Conservation (phyloP, 1,139 yeast genomes). For the Suhomyces panamericanus region DNA sequence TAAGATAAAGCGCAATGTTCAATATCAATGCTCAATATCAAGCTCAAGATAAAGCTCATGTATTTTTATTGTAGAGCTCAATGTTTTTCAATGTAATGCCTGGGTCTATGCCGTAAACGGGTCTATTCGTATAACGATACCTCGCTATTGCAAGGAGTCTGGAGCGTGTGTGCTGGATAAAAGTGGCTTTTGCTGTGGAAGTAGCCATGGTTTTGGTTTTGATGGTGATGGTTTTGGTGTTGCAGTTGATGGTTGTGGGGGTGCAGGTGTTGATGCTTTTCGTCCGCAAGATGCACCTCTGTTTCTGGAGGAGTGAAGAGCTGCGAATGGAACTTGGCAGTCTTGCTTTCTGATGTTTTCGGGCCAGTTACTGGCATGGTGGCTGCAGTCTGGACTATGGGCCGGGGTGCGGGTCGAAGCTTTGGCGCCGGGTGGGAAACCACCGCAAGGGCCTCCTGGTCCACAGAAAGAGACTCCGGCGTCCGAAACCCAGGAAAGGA, state of each 20-base stretch:
- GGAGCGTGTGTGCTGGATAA: slow-evolving; percentile 2
- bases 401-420: background rate
- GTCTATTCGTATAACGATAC: background rate
- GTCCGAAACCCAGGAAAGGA: slow-evolving; percentile 1
- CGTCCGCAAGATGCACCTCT: slow-evolving; percentile 2
- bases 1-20: too few relatives aligned
- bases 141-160: slow-evolving; percentile 10
- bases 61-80: too few relatives aligned
- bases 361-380: background rate
- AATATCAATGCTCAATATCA: too few relatives aligned
- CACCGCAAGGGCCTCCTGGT: background rate
- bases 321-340: slow-evolving; percentile 2
- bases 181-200: slow-evolving; percentile 3
- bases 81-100: too few relatives aligned
- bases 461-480: background rate
- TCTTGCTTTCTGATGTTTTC: too few relatives aligned
- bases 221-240: slow-evolving; percentile 1
- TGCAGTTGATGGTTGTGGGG: background rate
- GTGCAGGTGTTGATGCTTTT: background rate
- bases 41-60: too few relatives aligned
- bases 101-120: too few relatives aligned
- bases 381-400: background rate
- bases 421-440: background rate
- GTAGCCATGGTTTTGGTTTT: slow-evolving; percentile 1
- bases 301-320: slow-evolving; percentile 14